These are phyloP conservation scores for Vachellia pachyceras DNA, from an alignment of 306 rosid species.

Conservation along the genomic window DNA sequence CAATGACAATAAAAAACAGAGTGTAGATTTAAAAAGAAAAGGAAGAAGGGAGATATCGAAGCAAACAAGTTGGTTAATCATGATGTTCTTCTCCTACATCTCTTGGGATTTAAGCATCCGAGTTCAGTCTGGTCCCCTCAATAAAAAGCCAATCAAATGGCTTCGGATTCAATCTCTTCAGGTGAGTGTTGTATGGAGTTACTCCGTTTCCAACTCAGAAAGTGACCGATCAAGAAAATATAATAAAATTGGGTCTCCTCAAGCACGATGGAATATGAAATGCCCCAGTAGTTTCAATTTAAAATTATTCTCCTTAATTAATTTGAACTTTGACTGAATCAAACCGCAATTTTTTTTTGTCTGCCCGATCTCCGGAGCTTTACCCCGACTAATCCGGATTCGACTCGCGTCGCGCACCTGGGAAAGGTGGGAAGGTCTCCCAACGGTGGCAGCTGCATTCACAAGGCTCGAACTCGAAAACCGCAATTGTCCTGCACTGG, in stretches of 20 bases:
- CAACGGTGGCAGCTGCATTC: no score
- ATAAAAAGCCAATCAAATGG: constrained; percentile 45
- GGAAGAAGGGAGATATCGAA: background rate
- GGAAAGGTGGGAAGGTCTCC: no score
- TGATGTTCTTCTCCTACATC: constrained; percentile 24
- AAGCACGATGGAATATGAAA: constrained; percentile 23
- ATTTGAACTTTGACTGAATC: no score
- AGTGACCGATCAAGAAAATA: constrained; percentile 25
- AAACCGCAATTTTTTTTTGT: no score
- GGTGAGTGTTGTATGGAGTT: constrained; percentile 17
- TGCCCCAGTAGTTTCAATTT: constrained; percentile 14
- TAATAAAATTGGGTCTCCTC: no score
- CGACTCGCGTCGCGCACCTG: no score
- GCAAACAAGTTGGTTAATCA: constrained; percentile 30
- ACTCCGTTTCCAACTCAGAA: constrained; percentile 42
- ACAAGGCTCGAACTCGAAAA: no score
- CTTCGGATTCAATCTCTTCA: constrained; percentile 35
- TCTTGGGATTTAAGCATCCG: constrained; percentile 43
- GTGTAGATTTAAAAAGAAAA: constrained; percentile 9
- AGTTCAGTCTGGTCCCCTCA: constrained; percentile 51
- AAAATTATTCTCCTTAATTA: background rate
- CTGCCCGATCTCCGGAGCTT: no score
- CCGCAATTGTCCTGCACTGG: no score
- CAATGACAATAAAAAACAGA: background rate
- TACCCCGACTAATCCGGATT: no score